Percentiles rank a stretch among this genome's conserved stretches.
These are phyloP conservation scores for Umbelopsis sp. DNA, from an alignment of 371 early-diverging fungal species.

Conservation along the genomic window DNA sequence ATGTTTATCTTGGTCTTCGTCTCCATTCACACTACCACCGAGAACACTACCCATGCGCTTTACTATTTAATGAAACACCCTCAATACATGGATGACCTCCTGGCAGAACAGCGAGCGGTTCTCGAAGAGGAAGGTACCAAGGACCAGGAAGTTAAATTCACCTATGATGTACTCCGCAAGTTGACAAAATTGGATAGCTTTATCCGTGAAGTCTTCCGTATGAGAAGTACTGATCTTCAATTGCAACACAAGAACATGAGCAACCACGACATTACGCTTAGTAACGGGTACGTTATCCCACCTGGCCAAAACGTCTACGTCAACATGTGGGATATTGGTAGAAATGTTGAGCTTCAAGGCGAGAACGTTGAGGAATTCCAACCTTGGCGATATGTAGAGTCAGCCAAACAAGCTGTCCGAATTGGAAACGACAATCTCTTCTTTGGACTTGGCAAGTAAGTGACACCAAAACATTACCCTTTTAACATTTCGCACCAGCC, in stretches of 20 bases:
- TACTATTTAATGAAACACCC: conserved; percentile 49
- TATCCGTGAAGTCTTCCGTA: conserved; percentile 49
- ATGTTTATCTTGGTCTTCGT: conserved; percentile 40
- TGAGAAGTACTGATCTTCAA: conserved; percentile 23
- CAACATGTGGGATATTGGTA: conserved; percentile 32
- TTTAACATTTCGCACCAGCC: too few species aligned
- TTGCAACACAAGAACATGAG: conserved; percentile 38
- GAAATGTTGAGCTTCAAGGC: conserved; percentile 18
- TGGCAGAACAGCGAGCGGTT: conserved; percentile 43
- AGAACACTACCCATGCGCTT: conserved; percentile 30
- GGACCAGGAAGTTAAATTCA: conserved; percentile 27
- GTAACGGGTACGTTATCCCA: conserved; percentile 43
- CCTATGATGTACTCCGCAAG: conserved; percentile 31
- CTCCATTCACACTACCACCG: conserved; percentile 46
- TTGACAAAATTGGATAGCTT: conserved; percentile 55
- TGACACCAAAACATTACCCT: background rate
- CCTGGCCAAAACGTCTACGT: conserved; percentile 43
- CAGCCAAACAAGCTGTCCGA: conserved; percentile 43
- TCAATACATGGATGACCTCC: conserved; percentile 37
- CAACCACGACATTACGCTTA: conserved; percentile 31
- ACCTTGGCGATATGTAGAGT: conserved; percentile 51
- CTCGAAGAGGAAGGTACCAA: conserved; percentile 24
- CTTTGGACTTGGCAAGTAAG: conserved; percentile 60
- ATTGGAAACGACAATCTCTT: conserved; percentile 37
- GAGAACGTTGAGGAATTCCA: conserved; percentile 34